Percentiles rank a stretch among this genome's conserved stretches.
phyloP scores from a whole-genome alignment of 2,329 filamentous ascomycete genomes.

The Fusarium azukiicola region DNA sequence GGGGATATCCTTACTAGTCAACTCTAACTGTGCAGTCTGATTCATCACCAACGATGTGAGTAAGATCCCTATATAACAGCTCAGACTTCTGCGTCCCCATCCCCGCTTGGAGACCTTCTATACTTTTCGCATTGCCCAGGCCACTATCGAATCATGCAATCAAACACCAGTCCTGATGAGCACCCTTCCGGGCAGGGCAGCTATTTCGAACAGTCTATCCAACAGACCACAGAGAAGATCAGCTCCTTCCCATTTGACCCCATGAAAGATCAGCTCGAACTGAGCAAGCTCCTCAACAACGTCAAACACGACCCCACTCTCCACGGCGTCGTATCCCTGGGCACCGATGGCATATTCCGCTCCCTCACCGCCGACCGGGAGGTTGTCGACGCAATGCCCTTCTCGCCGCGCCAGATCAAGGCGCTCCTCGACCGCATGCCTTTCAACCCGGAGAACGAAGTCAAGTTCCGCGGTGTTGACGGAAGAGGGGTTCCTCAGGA shows the following conservation, averaged over 20 bases:
- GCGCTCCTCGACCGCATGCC: constrained; percentile 17
- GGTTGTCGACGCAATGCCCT: constrained; percentile 4
- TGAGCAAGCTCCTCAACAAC: background rate
- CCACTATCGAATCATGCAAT: background rate
- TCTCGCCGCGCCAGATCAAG: constrained; percentile 20
- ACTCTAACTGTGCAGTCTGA: background rate
- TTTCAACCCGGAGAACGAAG: constrained; percentile 5
- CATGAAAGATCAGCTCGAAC: constrained; percentile 1
- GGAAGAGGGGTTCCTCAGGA: constrained; percentile 1
- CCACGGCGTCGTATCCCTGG: background rate
- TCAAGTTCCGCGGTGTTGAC: constrained; percentile 12
- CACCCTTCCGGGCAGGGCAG: too few species aligned
- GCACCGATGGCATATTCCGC: constrained; percentile 21
- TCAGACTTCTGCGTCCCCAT: background rate
- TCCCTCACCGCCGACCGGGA: constrained; percentile 20
- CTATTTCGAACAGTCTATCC: background rate
- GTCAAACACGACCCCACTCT: constrained; percentile 9
- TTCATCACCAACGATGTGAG: background rate
- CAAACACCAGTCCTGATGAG: background rate
- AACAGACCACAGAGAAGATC: background rate
- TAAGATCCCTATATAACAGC: background rate
- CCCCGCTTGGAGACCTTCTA: too few species aligned
- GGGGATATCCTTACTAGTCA: background rate
- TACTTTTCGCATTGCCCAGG: too few species aligned
- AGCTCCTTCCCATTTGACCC: background rate